Base-by-base conservation (phyloP, 139 green algal species). In the Coelastrella sp. region DNA sequence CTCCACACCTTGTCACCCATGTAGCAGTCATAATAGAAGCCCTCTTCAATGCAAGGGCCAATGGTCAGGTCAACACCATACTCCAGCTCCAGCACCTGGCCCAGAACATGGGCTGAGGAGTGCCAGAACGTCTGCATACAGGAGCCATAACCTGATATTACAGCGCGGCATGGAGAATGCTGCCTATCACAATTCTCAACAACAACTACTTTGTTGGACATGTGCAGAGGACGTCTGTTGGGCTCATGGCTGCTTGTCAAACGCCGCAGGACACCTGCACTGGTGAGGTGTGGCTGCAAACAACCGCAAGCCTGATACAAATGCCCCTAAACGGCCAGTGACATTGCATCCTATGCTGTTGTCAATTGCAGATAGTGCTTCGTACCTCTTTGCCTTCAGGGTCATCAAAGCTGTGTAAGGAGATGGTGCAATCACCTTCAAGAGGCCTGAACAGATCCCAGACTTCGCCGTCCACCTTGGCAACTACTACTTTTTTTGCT, bases 1-100 rank as follows among this genome's bases (percentile, higher is more conserved):
- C 63, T 22, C 12, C 74, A 57, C 87, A 91, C 89, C 81, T 87
- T 90, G 72, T 98, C 96, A n/a, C 96, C 97, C 90, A 99, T 96
- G 95, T 94, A 99, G 93, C 96, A 99, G 92, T 99, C 98, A 90
- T 99, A 99, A 93, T 99, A 99, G 92, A 99, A 99, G 76, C 98
- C 97, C 91, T 99, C 97, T 91, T 99, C 97, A 70, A 99, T 95
- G 4, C 95, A 84, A 6, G 98, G 98, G 5, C 98, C 98, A 84
- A 99, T 99, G 35, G 98, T 99, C 66, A 99, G 94, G 88, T 99
- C 95, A 63, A 97, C 98, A 59, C 97, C 97, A 93, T 96, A 99
- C 93, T 98, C 94, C 63, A 97, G 93, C 96, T 99, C 98, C 85
- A 99, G 94, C 15, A 96, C 97, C 94, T 99, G 93, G 59, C 98